Evolutionary conservation across 2,329 filamentous ascomycete genomes (phyloP), one percentile per base, ranked within the genome.

Genomic region (Trichophyton schoenleinii): DNA sequence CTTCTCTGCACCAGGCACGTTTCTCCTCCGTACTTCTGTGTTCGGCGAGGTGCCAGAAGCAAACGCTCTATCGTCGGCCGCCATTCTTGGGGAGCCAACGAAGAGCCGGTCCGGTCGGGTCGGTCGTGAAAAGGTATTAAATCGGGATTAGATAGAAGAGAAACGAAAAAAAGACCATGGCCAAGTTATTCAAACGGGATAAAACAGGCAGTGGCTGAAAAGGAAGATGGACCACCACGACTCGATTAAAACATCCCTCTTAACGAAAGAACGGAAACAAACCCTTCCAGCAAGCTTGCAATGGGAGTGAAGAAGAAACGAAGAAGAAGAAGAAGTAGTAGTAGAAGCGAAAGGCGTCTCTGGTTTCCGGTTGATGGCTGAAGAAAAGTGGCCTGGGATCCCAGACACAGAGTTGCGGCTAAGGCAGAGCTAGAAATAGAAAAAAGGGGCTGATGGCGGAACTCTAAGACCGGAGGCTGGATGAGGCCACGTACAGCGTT

Each of bases 11-110:
- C 66, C 68, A 49, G 71, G 66, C 34, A 77, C 71, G 70, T 77
- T 77, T 69, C 76, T 71, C 63, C 74, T 74, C 57, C 76, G 72
- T 42, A 76, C 61, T 63, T 77, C 73, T 44, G 68, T 61, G 60
- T 68, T 62, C 25, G 71, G 67, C 57, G 73, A 69, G 41, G 68
- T 67, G 28, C 72, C 73, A 28, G 73, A 73, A 55, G 68, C 71
- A 44, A 69, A 71, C 57, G 69, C 73, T 61, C 66, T 65, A 61
- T 73, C 68, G 42, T 64, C 66, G 58, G 67, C 68, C 46, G 70
- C 68, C 73, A 74, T 75, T 57, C 18, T 69, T 55, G 18, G 46
- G 34, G 25, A 44, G 55, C 55, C 36, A 58, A 44, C 41, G 41
- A 58, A 58, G 34, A 44, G 55, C 18, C 28, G 22, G 20, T 18